Base-by-base conservation (phyloP, 2,329 filamentous ascomycete species). In the Aspergillus hortae region DNA sequence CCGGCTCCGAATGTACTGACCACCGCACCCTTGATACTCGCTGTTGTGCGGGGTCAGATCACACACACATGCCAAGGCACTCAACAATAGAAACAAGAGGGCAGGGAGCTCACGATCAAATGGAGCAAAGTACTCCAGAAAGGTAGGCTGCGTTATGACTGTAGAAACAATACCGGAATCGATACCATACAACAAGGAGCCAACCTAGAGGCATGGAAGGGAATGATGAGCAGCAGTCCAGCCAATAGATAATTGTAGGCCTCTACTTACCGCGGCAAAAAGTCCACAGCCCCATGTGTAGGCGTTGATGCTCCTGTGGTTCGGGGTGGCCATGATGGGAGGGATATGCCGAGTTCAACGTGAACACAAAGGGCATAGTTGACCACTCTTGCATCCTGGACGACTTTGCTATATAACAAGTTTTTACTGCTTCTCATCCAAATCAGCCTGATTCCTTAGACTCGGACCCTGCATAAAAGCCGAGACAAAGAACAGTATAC, bases 121-220 rank as follows among this genome's bases (percentile, higher is more conserved):
- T 1, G 49, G 49, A 25, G 12, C 49, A 17, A 51, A 51, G 27
- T 51, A 51, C 6, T 46, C 49, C n/a, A 46, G 27, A 42, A 51
- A 51, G 17, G 44, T n/a, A 4, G 49, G 43, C 33, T 46, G 44
- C n/a, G 49, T 38, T n/a, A 51, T 46, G 14, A 46, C 49, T 5
- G 49, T 51, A n/a, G 49, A 51, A 21, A 51, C 49, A 15, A 51
- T 46, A 41, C 49, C 49, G 6, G 49, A 51, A 27, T 51, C 49
- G 30, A 51, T 51, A 51, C 49, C 49, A 35, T 51, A 51, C 9
- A 51, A 25, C 23, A 51, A 33, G 19, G 49, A 51, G 4, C 49
- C 49, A 23, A 51, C 49, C 49, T 51, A 32, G 35, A 33, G 7
- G 14, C n/a, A 17, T 38, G 10, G 12, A 17, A n/a, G 12, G 12